These are phyloP conservation scores for Cryptococcus wingfieldii DNA, from an alignment of 1,284 basidiomycete species.

Conservation along the genomic window DNA sequence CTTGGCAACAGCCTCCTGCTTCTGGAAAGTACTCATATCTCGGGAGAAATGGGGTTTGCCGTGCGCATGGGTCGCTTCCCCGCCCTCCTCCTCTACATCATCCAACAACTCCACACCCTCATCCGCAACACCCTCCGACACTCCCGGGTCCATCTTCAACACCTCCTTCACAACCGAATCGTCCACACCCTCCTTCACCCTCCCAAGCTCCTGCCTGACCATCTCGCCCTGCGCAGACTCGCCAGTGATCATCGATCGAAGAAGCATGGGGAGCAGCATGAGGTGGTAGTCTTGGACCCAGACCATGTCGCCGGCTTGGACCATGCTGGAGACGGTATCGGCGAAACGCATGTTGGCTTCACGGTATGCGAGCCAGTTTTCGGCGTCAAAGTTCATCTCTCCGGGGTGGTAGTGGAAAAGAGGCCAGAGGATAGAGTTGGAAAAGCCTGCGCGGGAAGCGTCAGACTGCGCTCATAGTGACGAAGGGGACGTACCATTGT, in stretches of 20 bases:
- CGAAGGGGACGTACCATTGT: conserved; percentile 62
- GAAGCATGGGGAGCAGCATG: conserved; percentile 94
- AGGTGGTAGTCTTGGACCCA: conserved; percentile 99
- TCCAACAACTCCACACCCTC: conserved; percentile 40
- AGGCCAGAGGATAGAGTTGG: conserved; percentile 99
- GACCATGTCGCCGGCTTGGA: conserved; percentile 83
- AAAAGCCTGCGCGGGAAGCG: conserved; percentile 58
- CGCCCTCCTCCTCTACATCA: conserved; percentile 40
- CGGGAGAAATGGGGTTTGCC: conserved; percentile 19
- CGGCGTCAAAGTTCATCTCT: conserved; percentile 99
- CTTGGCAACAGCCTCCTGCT: conserved; percentile 42
- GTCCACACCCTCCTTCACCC: conserved; percentile 68
- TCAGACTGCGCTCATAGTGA: background rate
- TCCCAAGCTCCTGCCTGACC: conserved; percentile 63
- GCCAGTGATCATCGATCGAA: conserved; percentile 81
- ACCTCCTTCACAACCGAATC: conserved; percentile 56
- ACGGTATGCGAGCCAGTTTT: conserved; percentile 95
- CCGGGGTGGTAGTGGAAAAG: conserved; percentile 98
- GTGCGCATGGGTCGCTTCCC: conserved; percentile 20
- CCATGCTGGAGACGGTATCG: conserved; percentile 72
- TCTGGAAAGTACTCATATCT: conserved; percentile 40
- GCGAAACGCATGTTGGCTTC: conserved; percentile 96
- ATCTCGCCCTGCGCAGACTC: conserved; percentile 59
- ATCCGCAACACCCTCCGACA: conserved; percentile 22
- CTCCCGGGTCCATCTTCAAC: conserved; percentile 37